Base-by-base conservation (phyloP, 2,329 filamentous ascomycete genomes). In the Saccharata proteae region DNA sequence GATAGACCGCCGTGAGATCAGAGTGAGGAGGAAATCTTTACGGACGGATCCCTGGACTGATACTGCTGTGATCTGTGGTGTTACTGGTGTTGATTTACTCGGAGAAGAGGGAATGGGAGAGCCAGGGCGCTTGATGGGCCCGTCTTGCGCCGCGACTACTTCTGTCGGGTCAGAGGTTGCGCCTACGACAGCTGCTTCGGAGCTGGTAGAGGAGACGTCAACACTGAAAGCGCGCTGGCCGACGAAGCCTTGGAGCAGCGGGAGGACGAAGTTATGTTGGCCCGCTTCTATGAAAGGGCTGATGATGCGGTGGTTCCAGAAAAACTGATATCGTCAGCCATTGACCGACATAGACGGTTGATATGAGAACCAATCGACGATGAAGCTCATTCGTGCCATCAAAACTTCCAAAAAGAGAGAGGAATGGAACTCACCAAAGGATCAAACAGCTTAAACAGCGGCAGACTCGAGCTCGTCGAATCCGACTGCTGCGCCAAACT, bases 231-330 rank as follows among this genome's bases (percentile, higher is more conserved):
- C 65, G 39, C 74, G 67, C 55, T 96, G 90, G 1, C 88, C 88
- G 13, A 98, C 74, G 44, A 96, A 98, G 0, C 90, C 90, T 56
- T 96, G 90, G 57, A 98, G 80, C 3, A 98, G 45, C 2, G 90
- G 90, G 14, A 96, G 58, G 1, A 80, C 67, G 32, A 93, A 68
- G 0, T 65, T 62, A 43, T 84, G 72, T 14, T 82, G 72, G 1
- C 80, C 76, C n/a, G 70, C 67, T 12, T 80, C 69, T 28, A 84
- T 70, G 38, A 98, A 85, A 0, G 80, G 77, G 16, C 69, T 58
- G 16, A 82, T 60, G 10, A 94, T 67, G 48, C 84, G 67, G 16
- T 68, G 69, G 47, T 98, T 98, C 88, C 90, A 98, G 54, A 94
- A 96, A 55, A 79, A 96, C 49, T 74, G 38, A 6, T 6, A 10